Conservation (phyloP, 371 early-diverging fungal genomes). For the Mortierella sp. region DNA sequence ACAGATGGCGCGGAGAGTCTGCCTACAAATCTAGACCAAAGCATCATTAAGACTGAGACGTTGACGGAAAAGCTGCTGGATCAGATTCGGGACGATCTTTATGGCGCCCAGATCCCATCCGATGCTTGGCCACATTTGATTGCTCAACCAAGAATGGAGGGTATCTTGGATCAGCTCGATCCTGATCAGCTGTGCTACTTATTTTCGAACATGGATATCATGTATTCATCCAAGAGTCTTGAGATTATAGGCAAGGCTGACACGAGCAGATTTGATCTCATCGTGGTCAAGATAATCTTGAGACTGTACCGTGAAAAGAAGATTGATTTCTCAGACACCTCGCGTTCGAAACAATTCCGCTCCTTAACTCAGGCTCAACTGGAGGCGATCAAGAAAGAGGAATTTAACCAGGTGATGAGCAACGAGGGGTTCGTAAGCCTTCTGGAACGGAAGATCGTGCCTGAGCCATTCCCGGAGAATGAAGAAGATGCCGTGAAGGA, state of each 20-base stretch:
- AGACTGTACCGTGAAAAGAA: slow-evolving; percentile 20
- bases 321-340: slow-evolving; percentile 5
- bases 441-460: slow-evolving; percentile 38
- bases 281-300: slow-evolving; percentile 29
- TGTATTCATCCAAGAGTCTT: slow-evolving; percentile 37
- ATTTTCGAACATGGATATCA: slow-evolving; percentile 3
- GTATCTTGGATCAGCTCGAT: slow-evolving; percentile 23
- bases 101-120: not conserved
- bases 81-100: slow-evolving; percentile 6
- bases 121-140: slow-evolving; percentile 38
- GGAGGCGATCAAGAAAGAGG: slow-evolving; percentile 23
- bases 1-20: slow-evolving; percentile 20
- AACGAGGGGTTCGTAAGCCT: slow-evolving; percentile 36
- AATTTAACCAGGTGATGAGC: slow-evolving; percentile 11
- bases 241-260: slow-evolving; percentile 42
- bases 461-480: slow-evolving; percentile 14
- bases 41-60: slow-evolving; percentile 19
- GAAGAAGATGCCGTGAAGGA: slow-evolving; percentile 28
- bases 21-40: slow-evolving; percentile 30
- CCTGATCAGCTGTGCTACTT: not conserved
- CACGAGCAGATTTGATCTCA: slow-evolving; percentile 23
- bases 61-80: slow-evolving; percentile 36
- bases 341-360: not conserved
- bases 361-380: slow-evolving; percentile 32
- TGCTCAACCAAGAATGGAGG: slow-evolving; percentile 33